phyloP scores from a whole-genome alignment of 2,329 filamentous ascomycete genomes.

The Cladosporium sp. region DNA sequence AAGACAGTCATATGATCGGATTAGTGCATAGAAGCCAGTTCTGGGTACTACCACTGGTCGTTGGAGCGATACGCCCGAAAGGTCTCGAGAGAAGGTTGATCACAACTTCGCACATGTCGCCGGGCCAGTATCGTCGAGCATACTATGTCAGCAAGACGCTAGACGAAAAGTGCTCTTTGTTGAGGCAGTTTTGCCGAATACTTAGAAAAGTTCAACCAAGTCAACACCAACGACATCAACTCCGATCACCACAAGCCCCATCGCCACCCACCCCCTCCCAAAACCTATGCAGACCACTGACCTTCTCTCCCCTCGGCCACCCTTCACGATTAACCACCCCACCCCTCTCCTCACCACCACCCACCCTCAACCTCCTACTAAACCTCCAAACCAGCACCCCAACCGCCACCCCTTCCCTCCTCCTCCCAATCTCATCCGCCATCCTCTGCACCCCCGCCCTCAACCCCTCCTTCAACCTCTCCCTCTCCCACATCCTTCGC shows the following conservation, averaged over 20 bases:
- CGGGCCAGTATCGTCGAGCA: too few relatives aligned
- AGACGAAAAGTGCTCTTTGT: too few relatives aligned
- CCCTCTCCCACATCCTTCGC: conserved; percentile 60
- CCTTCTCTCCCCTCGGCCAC: conserved; percentile 36
- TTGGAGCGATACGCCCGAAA: too few relatives aligned
- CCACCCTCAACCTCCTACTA: conserved; percentile 40
- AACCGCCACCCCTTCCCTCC: conserved; percentile 37
- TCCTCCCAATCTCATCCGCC: conserved; percentile 32
- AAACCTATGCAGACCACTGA: conserved; percentile 53
- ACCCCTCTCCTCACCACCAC: conserved; percentile 14
- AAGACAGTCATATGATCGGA: too few relatives aligned
- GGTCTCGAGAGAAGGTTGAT: too few relatives aligned
- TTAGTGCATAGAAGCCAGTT: too few relatives aligned
- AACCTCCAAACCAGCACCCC: conserved; percentile 39
- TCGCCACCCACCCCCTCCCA: conserved; percentile 55
- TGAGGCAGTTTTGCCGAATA: too few relatives aligned
- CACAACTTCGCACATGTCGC: too few relatives aligned
- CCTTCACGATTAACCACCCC: conserved; percentile 9
- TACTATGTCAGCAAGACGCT: too few relatives aligned
- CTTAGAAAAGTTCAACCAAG: too few relatives aligned
- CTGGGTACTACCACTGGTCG: too few relatives aligned
- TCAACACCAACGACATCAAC: too few relatives aligned
- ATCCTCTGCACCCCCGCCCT: conserved; percentile 57
- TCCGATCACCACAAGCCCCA: not conserved
- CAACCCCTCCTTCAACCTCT: conserved; percentile 63